Conservation (phyloP, 1,139 yeast species). For the Meyerozyma guilliermondii region DNA sequence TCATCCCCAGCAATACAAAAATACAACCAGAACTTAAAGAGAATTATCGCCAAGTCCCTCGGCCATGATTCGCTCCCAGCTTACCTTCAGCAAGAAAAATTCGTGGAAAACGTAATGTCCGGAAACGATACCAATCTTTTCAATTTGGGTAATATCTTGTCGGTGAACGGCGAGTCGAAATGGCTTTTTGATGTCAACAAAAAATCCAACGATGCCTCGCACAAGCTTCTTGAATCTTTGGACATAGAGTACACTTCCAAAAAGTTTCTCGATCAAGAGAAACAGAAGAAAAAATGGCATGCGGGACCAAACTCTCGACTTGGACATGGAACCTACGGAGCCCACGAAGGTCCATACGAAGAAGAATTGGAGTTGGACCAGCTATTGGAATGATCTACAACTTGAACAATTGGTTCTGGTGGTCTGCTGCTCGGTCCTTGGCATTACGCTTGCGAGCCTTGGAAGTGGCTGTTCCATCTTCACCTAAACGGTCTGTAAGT, state of each 20-base stretch:
- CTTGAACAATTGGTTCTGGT: slow-evolving; percentile 37
- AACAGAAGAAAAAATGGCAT: slow-evolving; percentile 13
- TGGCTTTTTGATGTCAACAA: slow-evolving; percentile 16
- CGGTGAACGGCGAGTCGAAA: slow-evolving; percentile 12
- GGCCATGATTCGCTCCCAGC: slow-evolving; percentile 9
- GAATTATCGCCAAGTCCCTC: slow-evolving; percentile 7
- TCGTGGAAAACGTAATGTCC: slow-evolving; percentile 13
- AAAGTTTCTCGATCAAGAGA: slow-evolving; percentile 10
- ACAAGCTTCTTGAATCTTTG: slow-evolving; percentile 16
- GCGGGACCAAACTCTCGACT: slow-evolving; percentile 6
- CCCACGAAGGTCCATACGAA: slow-evolving; percentile 25
- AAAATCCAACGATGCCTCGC: slow-evolving; percentile 11
- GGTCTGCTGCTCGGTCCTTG: slow-evolving; percentile 41
- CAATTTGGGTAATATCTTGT: slow-evolving; percentile 26
- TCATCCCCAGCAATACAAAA: slow-evolving; percentile 8
- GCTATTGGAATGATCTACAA: slow-evolving; percentile 15
- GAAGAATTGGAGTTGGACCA: slow-evolving; percentile 32
- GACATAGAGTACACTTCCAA: slow-evolving; percentile 16
- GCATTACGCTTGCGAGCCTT: slow-evolving; percentile 40
- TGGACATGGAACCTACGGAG: slow-evolving; percentile 21
- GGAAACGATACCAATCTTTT: slow-evolving; percentile 21
- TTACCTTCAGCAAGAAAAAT: slow-evolving; percentile 20
- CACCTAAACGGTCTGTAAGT: slow-evolving; percentile 35
- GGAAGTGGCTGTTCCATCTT: slow-evolving; percentile 33
- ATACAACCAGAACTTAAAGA: slow-evolving; percentile 5